A percentile compares a stretch with the other conserved stretches of the same genome.
Conservation (phyloP, 148 eudicot genomes). For the Rhododendron vialii region DNA sequence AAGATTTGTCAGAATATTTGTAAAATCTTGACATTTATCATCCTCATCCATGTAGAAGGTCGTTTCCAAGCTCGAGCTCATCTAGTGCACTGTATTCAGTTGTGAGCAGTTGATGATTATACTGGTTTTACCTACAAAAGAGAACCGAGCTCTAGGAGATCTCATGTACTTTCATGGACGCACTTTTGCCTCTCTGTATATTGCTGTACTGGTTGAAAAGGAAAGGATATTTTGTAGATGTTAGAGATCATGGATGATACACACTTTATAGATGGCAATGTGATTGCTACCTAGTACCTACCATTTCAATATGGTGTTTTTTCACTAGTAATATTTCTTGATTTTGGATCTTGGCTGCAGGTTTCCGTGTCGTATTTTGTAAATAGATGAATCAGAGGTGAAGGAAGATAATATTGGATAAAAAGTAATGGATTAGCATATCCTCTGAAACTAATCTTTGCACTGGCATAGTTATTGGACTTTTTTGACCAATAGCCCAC, state of each 20-base stretch:
- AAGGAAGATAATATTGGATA: neutral
- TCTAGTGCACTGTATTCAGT: constrained; percentile 1
- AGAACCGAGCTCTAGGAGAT: neutral
- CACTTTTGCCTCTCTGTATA: neutral
- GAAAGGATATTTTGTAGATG: neutral
- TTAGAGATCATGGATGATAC: neutral
- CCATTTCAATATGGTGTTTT: neutral
- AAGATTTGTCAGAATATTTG: constrained; percentile 53
- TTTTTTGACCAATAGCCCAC: neutral
- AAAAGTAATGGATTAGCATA: neutral
- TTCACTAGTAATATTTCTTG: neutral
- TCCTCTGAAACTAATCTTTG: neutral
- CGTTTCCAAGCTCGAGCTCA: constrained; percentile 3
- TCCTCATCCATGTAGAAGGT: neutral
- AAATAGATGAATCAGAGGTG: neutral
- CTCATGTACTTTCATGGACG: neutral
- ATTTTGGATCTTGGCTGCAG: neutral
- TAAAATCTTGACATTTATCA: constrained; percentile 7
- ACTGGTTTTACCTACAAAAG: neutral
- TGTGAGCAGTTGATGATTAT: constrained; percentile 4
- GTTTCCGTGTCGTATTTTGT: neutral
- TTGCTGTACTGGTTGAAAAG: neutral
- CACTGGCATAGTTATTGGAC: neutral
- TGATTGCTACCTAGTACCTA: neutral
- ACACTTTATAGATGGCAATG: neutral